These are phyloP conservation scores for Sophora flavescens DNA, from an alignment of 306 rosid species.

Conservation along the genomic window DNA sequence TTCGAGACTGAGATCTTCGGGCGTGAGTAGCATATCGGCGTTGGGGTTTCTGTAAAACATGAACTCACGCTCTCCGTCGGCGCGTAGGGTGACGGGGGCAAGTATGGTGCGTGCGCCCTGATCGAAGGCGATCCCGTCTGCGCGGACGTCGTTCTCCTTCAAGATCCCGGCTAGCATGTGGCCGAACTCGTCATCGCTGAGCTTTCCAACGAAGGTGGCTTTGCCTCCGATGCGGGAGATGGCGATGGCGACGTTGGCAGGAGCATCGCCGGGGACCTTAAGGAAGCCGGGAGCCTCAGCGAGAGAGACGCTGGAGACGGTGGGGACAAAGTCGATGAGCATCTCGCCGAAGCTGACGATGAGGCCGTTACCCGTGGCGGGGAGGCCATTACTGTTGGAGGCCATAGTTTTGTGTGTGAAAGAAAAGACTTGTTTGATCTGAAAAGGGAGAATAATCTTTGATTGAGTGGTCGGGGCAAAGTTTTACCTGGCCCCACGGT, in stretches of 20 bases:
- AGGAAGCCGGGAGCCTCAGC: constrained; percentile 93
- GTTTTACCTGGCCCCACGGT: no score
- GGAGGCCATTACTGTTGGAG: constrained; percentile 44
- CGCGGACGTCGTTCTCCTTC: constrained; percentile 70
- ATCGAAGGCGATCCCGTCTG: constrained; percentile 79
- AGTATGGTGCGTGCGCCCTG: constrained; percentile 88
- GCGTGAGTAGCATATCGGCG: constrained; percentile 91
- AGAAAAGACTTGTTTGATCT: not conserved
- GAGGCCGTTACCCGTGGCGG: constrained; percentile 66
- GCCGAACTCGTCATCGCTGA: constrained; percentile 96
- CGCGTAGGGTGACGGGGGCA: constrained; percentile 92
- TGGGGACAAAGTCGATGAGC: constrained; percentile 96
- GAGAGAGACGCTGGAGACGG: constrained; percentile 81
- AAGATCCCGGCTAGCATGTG: constrained; percentile 93
- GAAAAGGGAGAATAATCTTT: no score
- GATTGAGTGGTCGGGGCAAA: no score
- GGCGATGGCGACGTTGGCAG: constrained; percentile 97
- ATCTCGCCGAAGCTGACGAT: constrained; percentile 96
- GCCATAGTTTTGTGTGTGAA: constrained; percentile 39
- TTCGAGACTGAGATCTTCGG: constrained; percentile 83
- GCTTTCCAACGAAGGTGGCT: constrained; percentile 88
- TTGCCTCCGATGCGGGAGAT: constrained; percentile 83
- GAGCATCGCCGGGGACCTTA: constrained; percentile 97
- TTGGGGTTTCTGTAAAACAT: constrained; percentile 98
- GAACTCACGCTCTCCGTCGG: constrained; percentile 98